phyloP scores from a whole-genome alignment of 495 filamentous ascomycete species.

The Penicillium antarcticum region DNA sequence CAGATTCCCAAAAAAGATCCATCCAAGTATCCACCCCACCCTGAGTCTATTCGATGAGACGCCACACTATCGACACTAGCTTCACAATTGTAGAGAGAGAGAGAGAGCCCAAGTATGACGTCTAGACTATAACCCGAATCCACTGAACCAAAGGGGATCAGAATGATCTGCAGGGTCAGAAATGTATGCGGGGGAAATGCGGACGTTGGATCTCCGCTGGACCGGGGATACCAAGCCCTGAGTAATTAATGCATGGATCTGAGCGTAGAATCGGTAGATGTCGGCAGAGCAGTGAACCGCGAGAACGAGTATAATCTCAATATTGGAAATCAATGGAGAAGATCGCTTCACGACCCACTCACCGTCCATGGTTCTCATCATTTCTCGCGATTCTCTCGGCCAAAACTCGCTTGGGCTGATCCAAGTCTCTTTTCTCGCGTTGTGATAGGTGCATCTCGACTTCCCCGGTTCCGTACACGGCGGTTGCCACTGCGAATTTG shows the following conservation, averaged over 20 bases:
- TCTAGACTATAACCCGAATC: not conserved
- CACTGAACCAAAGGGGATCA: not conserved
- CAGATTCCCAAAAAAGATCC: conserved; percentile 3
- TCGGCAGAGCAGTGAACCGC: not conserved
- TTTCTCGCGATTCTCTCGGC: conserved; percentile 25
- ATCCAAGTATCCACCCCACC: too few species aligned
- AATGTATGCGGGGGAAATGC: not conserved
- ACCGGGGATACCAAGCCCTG: not conserved
- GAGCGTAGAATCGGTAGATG: too few species aligned
- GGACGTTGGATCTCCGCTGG: not conserved
- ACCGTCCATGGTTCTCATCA: conserved; percentile 6
- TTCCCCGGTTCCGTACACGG: not conserved
- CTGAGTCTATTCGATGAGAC: conserved; percentile 3
- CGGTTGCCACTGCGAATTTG: not conserved
- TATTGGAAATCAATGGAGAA: not conserved
- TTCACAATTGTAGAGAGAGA: not conserved
- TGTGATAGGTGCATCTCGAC: not conserved
- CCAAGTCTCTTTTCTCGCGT: not conserved
- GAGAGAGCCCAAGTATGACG: conserved; percentile 2
- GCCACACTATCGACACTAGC: conserved; percentile 1
- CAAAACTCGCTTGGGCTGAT: conserved; percentile 20
- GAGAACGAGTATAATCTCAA: not conserved
- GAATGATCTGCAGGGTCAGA: conserved; percentile 6
- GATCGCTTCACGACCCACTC: not conserved
- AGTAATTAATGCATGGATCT: too few species aligned